These are phyloP conservation scores for Aureobasidium sp. DNA, from an alignment of 2,329 filamentous ascomycete species.

Conservation along the genomic window DNA sequence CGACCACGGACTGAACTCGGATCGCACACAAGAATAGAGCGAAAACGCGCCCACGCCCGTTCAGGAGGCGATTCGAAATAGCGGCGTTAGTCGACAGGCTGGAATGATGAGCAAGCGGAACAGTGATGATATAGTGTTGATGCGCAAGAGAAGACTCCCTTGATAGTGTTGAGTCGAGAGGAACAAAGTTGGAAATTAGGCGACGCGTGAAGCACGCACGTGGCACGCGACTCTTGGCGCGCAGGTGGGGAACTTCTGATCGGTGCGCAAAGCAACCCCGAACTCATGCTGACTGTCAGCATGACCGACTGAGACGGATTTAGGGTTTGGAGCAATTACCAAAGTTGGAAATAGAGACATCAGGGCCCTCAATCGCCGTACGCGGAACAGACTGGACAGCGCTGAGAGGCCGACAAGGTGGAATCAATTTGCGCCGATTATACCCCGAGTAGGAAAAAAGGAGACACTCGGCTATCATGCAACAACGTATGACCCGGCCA, in stretches of 20 bases:
- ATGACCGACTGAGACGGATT: not conserved
- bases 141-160: not conserved
- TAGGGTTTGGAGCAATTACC: not conserved
- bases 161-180: not conserved
- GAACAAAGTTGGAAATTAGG: not conserved
- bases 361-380: no score
- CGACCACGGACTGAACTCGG: not conserved
- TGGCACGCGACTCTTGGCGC: not conserved
- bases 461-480: conserved; percentile 3
- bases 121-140: not conserved
- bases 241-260: not conserved
- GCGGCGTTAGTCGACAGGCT: not conserved
- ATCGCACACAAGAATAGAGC: not conserved
- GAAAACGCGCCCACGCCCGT: not conserved
- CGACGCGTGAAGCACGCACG: not conserved
- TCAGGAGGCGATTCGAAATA: not conserved
- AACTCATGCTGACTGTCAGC: not conserved
- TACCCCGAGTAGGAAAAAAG: not conserved
- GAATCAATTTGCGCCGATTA: not conserved
- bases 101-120: not conserved
- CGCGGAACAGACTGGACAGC: no score
- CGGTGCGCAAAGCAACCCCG: not conserved
- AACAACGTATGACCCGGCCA: conserved; percentile 8
- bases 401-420: not conserved
- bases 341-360: not conserved